Evolutionary conservation across 2,329 filamentous ascomycete species (phyloP).

Genomic region (Mycosphaerella arachidis): DNA sequence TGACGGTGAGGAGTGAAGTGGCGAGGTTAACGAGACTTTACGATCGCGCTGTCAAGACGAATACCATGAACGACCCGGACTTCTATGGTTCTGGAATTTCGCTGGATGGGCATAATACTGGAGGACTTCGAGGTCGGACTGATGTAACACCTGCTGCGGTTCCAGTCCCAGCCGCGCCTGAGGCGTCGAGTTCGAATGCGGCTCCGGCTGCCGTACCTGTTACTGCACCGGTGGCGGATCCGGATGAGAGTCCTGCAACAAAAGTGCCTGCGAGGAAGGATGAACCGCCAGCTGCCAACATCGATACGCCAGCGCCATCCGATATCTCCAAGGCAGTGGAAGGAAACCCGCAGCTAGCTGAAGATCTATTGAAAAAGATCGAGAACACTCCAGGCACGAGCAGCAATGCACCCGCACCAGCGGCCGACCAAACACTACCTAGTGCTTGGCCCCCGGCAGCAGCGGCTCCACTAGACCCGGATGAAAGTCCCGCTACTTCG

Average conservation of each 20-base stretch:
- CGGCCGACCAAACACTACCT: background rate
- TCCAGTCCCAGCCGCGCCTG: background rate
- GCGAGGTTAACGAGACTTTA: slow-evolving; percentile 36
- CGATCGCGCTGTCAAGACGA: slow-evolving; percentile 36
- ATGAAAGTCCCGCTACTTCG: slow-evolving; percentile 15
- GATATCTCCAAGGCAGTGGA: background rate
- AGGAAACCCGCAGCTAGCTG: background rate
- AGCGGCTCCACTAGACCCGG: slow-evolving; percentile 9
- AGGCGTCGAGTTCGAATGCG: slow-evolving; percentile 2
- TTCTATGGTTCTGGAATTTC: slow-evolving; percentile 33
- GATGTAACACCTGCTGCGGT: slow-evolving; percentile 9
- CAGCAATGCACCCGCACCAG: background rate
- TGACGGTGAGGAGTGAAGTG: slow-evolving; percentile 40
- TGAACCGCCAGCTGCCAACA: background rate
- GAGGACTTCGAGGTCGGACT: slow-evolving; percentile 19
- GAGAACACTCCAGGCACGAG: background rate
- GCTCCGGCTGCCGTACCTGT: background rate
- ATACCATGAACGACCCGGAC: slow-evolving; percentile 39
- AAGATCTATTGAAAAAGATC: background rate
- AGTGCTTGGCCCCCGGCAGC: background rate
- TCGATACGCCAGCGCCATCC: background rate
- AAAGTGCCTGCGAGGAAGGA: slow-evolving; percentile 13
- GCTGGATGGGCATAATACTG: slow-evolving; percentile 23
- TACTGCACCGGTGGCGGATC: slow-evolving; percentile 15
- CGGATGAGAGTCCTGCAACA: slow-evolving; percentile 30